Evolutionary conservation across 2,329 filamentous ascomycete genomes (phyloP).

Genomic region (Mariannaea elegans): DNA sequence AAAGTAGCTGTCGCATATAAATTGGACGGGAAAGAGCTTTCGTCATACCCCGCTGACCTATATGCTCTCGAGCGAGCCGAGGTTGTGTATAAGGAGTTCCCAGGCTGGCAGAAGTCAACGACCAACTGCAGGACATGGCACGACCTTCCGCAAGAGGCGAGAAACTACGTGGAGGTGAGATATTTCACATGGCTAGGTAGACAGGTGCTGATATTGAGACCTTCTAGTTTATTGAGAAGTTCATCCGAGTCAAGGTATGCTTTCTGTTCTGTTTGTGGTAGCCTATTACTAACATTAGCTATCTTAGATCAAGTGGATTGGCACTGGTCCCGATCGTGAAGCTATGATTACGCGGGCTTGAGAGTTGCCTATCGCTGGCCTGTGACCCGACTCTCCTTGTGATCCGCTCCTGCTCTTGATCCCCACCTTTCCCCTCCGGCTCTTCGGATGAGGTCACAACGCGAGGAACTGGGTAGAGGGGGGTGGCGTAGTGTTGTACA

Average conservation of each 20-base stretch:
- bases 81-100: slow-evolving; percentile 23
- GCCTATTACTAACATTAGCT: slow-evolving; percentile 1
- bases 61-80: slow-evolving; percentile 9
- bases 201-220: background rate
- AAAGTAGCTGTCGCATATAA: slow-evolving; percentile 20
- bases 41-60: slow-evolving; percentile 3
- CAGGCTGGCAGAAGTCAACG: slow-evolving; percentile 27
- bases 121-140: slow-evolving; percentile 17
- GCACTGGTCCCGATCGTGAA: slow-evolving; percentile 29
- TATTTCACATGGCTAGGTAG: background rate
- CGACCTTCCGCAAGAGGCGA: slow-evolving; percentile 21
- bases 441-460: slow-evolving; percentile 2
- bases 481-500: slow-evolving; percentile 1
- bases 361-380: slow-evolving; percentile 2
- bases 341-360: slow-evolving; percentile 27
- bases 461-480: background rate
- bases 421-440: background rate
- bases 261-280: background rate
- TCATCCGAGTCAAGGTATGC: slow-evolving; percentile 6
- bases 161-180: slow-evolving; percentile 19
- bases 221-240: slow-evolving; percentile 8
- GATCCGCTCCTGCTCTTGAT: background rate
- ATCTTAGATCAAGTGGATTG: slow-evolving; percentile 29
- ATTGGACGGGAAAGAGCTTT: slow-evolving; percentile 14
- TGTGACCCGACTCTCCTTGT: background rate